Evolutionary conservation across 2,329 filamentous ascomycete species (phyloP).

Genomic region (Juglanconis sp.): DNA sequence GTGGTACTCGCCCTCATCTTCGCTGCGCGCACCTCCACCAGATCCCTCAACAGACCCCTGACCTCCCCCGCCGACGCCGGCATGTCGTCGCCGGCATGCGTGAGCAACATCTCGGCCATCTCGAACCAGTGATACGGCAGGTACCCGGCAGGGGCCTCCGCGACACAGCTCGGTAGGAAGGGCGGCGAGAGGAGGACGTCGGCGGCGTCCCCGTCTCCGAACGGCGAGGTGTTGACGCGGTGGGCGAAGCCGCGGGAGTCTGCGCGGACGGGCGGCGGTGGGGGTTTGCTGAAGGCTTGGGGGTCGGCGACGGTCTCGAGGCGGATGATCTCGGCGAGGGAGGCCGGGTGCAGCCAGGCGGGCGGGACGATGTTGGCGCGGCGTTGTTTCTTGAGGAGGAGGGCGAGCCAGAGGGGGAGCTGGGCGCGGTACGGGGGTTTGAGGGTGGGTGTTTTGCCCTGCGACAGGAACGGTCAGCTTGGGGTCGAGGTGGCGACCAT

Average conservation of each 20-base stretch:
- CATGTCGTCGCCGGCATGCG: conserved; percentile 81
- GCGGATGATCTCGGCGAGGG: conserved; percentile 73
- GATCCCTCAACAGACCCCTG: conserved; percentile 70
- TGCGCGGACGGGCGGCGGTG: conserved; percentile 57
- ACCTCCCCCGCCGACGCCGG: conserved; percentile 66
- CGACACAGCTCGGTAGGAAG: conserved; percentile 74
- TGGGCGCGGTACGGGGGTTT: conserved; percentile 76
- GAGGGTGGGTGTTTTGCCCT: conserved; percentile 77
- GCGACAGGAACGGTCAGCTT: conserved; percentile 8
- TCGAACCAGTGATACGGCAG: conserved; percentile 97
- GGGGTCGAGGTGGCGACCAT: not conserved
- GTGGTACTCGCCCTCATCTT: conserved; percentile 79
- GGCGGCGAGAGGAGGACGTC: conserved; percentile 59
- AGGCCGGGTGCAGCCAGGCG: conserved; percentile 74
- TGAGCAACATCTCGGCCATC: conserved; percentile 80
- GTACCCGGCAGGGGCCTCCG: conserved; percentile 62
- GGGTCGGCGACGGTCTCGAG: conserved; percentile 73
- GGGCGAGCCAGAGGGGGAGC: conserved; percentile 88
- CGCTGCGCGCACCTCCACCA: conserved; percentile 83
- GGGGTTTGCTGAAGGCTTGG: conserved; percentile 73
- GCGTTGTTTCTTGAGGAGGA: conserved; percentile 90
- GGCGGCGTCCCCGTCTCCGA: conserved; percentile 16
- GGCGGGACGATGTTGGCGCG: conserved; percentile 91
- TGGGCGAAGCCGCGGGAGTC: conserved; percentile 43
- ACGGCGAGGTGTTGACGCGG: conserved; percentile 25